A percentile compares a stretch with the other conserved stretches of the same genome.
Evolutionary conservation across 371 early-diverging fungal genomes (phyloP).

Genomic region (Lichtheimia ramosa): DNA sequence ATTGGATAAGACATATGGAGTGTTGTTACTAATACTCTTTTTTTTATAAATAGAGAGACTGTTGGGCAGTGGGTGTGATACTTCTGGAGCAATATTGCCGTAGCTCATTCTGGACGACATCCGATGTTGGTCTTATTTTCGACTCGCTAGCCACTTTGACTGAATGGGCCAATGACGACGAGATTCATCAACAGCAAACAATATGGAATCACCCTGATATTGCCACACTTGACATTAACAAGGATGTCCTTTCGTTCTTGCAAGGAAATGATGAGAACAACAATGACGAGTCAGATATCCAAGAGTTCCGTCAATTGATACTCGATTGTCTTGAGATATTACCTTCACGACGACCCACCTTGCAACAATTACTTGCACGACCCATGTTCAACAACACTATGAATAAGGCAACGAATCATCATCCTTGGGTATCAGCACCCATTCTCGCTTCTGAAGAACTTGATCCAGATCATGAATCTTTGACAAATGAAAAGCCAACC

Average conservation of each 20-base stretch:
- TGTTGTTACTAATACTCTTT: not conserved
- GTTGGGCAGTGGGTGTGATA: conserved; percentile 66
- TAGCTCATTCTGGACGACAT: conserved; percentile 58
- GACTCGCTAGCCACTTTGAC: conserved; percentile 34
- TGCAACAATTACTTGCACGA: conserved; percentile 16
- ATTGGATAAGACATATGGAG: not conserved
- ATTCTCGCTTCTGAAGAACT: conserved; percentile 36
- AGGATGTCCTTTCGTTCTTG: conserved; percentile 28
- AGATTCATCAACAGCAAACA: conserved; percentile 3
- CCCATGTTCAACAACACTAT: conserved; percentile 18
- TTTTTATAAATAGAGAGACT: conserved; percentile 46
- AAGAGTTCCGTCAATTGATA: conserved; percentile 28
- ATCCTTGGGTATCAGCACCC: conserved; percentile 35
- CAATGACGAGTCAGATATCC: conserved; percentile 9
- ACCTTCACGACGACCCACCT: conserved; percentile 11
- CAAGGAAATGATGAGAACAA: conserved; percentile 15
- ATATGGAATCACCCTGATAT: conserved; percentile 37
- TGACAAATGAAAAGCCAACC: conserved; percentile 6
- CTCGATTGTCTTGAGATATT: conserved; percentile 26
- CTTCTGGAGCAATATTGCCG: conserved; percentile 56
- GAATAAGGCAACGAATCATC: not conserved
- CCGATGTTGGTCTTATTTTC: conserved; percentile 43
- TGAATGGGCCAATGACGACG: conserved; percentile 29
- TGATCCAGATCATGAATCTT: conserved; percentile 23
- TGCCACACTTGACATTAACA: conserved; percentile 38